Evolutionary conservation across 2,329 filamentous ascomycete species (phyloP).

Genomic region (Graphilbum fragrans): DNA sequence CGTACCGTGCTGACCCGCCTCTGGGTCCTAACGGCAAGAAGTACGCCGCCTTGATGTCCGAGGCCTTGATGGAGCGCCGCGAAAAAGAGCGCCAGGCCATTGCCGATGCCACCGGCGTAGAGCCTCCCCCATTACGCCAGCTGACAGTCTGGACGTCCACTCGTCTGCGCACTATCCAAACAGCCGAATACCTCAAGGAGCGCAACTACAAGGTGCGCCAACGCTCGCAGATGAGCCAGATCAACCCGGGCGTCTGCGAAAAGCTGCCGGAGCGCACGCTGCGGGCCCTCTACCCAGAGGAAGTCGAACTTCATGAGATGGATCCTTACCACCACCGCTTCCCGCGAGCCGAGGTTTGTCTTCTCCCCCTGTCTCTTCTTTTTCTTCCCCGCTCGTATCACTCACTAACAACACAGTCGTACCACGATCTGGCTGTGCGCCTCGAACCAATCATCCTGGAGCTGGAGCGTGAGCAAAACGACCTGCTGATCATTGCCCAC

Average conservation of each 20-base stretch:
- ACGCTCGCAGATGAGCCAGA: slow-evolving; percentile 89
- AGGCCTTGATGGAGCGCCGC: slow-evolving; percentile 69
- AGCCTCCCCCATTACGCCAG: slow-evolving; percentile 43
- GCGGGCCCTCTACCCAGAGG: slow-evolving; percentile 71
- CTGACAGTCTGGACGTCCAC: slow-evolving; percentile 94
- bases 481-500: slow-evolving; percentile 95
- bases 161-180: slow-evolving; percentile 79
- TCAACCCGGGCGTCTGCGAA: slow-evolving; percentile 94
- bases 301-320: slow-evolving; percentile 81
- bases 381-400: background rate
- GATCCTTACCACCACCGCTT: slow-evolving; percentile 97
- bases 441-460: slow-evolving; percentile 97
- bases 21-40: slow-evolving; percentile 68
- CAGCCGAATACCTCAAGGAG: slow-evolving; percentile 66
- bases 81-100: slow-evolving; percentile 64
- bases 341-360: slow-evolving; percentile 71
- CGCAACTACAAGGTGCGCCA: slow-evolving; percentile 79
- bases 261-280: slow-evolving; percentile 80
- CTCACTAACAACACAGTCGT: slow-evolving; percentile 52
- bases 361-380: slow-evolving; percentile 4
- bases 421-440: slow-evolving; percentile 95
- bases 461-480: slow-evolving; percentile 90
- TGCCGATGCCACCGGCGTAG: slow-evolving; percentile 55
- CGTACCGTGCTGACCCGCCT: slow-evolving; percentile 81
- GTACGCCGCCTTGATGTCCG: slow-evolving; percentile 78